These are phyloP conservation scores for Wickerhamiella hasegawae DNA, from an alignment of 805 yeast genomes.

Conservation along the genomic window DNA sequence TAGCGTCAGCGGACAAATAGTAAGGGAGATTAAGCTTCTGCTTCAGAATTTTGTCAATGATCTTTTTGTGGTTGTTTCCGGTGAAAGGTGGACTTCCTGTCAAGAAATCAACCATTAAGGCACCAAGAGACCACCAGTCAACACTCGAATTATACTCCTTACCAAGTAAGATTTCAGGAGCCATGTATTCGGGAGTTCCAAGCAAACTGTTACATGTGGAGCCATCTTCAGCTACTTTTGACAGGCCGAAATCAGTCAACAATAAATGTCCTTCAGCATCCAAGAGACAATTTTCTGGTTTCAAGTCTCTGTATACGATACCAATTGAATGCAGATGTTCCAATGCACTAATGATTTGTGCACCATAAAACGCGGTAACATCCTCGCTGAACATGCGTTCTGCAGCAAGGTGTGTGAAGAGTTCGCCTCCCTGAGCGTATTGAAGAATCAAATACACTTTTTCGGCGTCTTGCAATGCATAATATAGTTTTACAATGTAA, in stretches of 20 bases:
- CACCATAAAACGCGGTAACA: constrained; percentile 60
- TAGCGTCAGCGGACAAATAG: constrained; percentile 65
- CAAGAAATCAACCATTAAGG: constrained; percentile 61
- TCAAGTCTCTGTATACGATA: constrained; percentile 72
- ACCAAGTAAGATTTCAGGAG: constrained; percentile 76
- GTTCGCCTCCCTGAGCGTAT: constrained; percentile 80
- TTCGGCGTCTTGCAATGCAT: constrained; percentile 67
- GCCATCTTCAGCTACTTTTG: constrained; percentile 28
- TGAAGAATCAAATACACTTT: constrained; percentile 64
- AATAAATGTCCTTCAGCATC: constrained; percentile 67
- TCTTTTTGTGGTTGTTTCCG: constrained; percentile 61
- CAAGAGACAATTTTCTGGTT: constrained; percentile 77
- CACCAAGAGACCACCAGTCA: constrained; percentile 89
- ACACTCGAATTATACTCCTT: constrained; percentile 62
- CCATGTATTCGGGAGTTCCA: constrained; percentile 77
- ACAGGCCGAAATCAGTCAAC: constrained; percentile 72
- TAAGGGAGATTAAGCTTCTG: constrained; percentile 53
- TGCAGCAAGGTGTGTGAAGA: constrained; percentile 45
- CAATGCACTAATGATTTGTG: constrained; percentile 66
- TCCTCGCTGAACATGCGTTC: constrained; percentile 37
- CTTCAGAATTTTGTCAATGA: constrained; percentile 56
- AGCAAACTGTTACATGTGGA: constrained; percentile 39
- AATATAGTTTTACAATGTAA: constrained; percentile 64
- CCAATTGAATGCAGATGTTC: constrained; percentile 65
- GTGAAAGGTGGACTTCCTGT: constrained; percentile 84